Conservation (phyloP, 2,329 filamentous ascomycete species). For the Monilinia fructicola region DNA sequence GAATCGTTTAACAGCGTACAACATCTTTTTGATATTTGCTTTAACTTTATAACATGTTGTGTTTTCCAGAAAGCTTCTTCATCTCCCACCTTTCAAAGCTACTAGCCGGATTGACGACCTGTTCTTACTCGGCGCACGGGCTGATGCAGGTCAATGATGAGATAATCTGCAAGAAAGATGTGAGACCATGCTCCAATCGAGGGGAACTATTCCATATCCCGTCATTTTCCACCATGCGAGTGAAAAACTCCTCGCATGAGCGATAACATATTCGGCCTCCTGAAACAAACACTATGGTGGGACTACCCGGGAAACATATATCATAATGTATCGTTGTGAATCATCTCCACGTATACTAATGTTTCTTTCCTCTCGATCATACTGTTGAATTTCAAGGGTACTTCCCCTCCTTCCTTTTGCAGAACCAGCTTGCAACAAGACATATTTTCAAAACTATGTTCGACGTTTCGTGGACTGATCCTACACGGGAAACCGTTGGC, state of each 20-base stretch:
- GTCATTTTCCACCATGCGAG: slow-evolving; percentile 24
- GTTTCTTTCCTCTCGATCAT: slow-evolving; percentile 15
- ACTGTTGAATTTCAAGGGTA: slow-evolving; percentile 18
- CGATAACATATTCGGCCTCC: slow-evolving; percentile 10
- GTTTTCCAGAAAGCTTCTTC: background rate
- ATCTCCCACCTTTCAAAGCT: slow-evolving; percentile 20
- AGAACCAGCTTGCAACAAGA: slow-evolving; percentile 24
- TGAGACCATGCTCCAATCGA: slow-evolving; percentile 15
- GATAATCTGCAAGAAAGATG: slow-evolving; percentile 8
- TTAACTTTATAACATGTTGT: slow-evolving; percentile 20
- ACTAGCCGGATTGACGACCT: slow-evolving; percentile 18
- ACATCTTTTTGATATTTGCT: background rate
- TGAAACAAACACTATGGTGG: slow-evolving; percentile 22
- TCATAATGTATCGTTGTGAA: slow-evolving; percentile 22
- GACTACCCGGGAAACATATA: slow-evolving; percentile 13
- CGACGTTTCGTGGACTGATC: slow-evolving; percentile 40
- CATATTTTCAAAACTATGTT: slow-evolving; percentile 35
- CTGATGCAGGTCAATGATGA: slow-evolving; percentile 22
- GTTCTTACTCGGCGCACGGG: slow-evolving; percentile 18
- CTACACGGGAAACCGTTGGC: slow-evolving; percentile 38
- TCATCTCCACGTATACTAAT: slow-evolving; percentile 21
- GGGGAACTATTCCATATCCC: slow-evolving; percentile 6
- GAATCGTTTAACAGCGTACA: slow-evolving; percentile 3
- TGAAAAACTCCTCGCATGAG: slow-evolving; percentile 22
- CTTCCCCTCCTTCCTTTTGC: slow-evolving; percentile 10